Evolutionary conservation across 2,329 filamentous ascomycete genomes (phyloP).

Genomic region (Coniochaeta sp.): DNA sequence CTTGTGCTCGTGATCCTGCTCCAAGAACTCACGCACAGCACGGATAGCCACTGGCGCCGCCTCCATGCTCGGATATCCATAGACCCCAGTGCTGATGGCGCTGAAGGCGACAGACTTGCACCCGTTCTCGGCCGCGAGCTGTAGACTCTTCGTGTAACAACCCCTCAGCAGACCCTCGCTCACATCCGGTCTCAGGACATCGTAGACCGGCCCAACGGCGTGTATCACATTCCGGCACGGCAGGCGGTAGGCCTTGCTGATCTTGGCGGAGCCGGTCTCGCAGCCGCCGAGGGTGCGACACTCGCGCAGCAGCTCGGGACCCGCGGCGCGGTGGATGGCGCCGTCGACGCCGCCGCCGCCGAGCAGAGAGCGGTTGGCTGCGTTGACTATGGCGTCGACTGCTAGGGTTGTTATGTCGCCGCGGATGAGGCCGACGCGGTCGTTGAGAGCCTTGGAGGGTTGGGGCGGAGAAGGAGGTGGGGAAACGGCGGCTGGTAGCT

Average conservation of each 20-base stretch:
- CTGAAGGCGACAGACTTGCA: conserved; percentile 74
- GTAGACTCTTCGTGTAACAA: conserved; percentile 65
- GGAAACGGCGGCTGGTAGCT: conserved; percentile 11
- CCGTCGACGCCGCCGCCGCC: conserved; percentile 90
- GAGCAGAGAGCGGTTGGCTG: conserved; percentile 70
- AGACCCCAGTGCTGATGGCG: conserved; percentile 80
- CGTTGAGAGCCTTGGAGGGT: conserved; percentile 53
- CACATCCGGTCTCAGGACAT: conserved; percentile 25
- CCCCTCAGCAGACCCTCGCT: conserved; percentile 41
- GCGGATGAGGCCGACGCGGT: conserved; percentile 61
- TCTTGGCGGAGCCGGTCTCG: conserved; percentile 69
- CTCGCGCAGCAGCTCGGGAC: conserved; percentile 58
- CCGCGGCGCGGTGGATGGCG: conserved; percentile 80
- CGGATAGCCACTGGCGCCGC: conserved; percentile 67
- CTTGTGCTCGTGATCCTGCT: conserved; percentile 33
- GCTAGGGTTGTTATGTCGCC: conserved; percentile 75
- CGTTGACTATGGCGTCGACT: conserved; percentile 85
- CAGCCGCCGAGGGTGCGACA: conserved; percentile 69
- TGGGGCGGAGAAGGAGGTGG: conserved; percentile 11
- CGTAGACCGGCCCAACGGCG: conserved; percentile 79
- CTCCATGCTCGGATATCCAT: conserved; percentile 70
- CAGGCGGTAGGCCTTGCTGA: conserved; percentile 69
- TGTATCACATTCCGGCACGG: conserved; percentile 79
- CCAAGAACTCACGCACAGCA: conserved; percentile 48
- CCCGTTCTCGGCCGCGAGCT: conserved; percentile 60